Conservation (phyloP, 139 green algal species). For the Picochlorum sp. region DNA sequence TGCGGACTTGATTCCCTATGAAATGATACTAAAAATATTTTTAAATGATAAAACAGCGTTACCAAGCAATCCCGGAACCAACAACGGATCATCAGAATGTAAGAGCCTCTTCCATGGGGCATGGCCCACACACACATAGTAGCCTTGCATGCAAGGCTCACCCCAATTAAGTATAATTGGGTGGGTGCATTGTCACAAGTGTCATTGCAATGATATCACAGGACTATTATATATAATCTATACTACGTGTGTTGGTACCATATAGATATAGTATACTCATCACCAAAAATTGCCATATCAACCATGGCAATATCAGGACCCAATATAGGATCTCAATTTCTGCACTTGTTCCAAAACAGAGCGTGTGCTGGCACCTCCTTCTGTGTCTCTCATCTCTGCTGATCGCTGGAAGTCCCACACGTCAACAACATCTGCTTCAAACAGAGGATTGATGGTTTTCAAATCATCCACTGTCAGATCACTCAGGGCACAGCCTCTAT, state of each 20-base stretch:
- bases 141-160: too few species aligned
- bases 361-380: constrained; percentile 77
- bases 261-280: neutral
- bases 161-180: too few species aligned
- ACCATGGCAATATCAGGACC: neutral
- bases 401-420: constrained; percentile 81
- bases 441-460: constrained; percentile 74
- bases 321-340: constrained; percentile 60
- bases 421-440: constrained; percentile 76
- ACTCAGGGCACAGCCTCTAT: constrained; percentile 56
- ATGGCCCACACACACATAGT: too few species aligned
- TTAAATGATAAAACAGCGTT: too few species aligned
- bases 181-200: too few species aligned
- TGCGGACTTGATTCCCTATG: neutral
- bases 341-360: constrained; percentile 82
- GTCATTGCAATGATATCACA: too few species aligned
- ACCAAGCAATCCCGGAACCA: too few species aligned
- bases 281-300: constrained; percentile 3
- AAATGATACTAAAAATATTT: too few species aligned
- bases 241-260: neutral
- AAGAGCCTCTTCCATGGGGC: too few species aligned
- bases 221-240: too few species aligned
- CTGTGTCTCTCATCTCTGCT: constrained; percentile 85
- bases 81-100: too few species aligned
- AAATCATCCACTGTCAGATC: constrained; percentile 73